Evolutionary conservation across 1,284 basidiomycete genomes (phyloP).

Genomic region (Trichosporon sp.): DNA sequence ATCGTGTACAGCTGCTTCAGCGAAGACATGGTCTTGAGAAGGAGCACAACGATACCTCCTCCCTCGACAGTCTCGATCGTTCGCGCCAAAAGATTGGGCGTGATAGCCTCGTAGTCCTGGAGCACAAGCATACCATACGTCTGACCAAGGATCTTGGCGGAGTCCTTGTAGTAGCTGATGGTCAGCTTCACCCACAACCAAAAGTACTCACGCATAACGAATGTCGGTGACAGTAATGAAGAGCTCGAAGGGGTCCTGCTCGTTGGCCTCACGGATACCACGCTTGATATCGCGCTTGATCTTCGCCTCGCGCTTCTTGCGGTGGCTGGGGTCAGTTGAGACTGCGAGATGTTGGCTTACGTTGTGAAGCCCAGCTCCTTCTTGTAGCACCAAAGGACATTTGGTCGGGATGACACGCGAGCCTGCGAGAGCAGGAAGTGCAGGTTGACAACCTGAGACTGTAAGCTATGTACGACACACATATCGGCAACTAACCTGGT

Average conservation of each 20-base stretch:
- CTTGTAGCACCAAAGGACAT: conserved; percentile 95
- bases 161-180: conserved; percentile 79
- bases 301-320: conserved; percentile 93
- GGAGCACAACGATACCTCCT: conserved; percentile 84
- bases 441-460: conserved; percentile 77
- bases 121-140: conserved; percentile 97
- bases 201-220: conserved; percentile 70
- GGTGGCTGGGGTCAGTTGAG: conserved; percentile 59
- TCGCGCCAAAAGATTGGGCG: conserved; percentile 91
- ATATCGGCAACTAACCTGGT: conserved; percentile 61
- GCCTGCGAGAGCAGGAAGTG: conserved; percentile 93
- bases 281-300: conserved; percentile 92
- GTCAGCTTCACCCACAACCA: not conserved
- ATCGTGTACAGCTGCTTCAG: conserved; percentile 90
- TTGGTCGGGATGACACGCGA: conserved; percentile 78
- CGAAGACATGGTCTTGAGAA: conserved; percentile 93
- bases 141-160: conserved; percentile 91
- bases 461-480: not conserved
- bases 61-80: conserved; percentile 99
- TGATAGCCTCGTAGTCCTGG: conserved; percentile 98
- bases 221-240: conserved; percentile 99
- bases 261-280: conserved; percentile 87
- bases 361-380: conserved; percentile 92
- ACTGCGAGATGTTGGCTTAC: conserved; percentile 53
- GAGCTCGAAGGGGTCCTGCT: conserved; percentile 95